Conservation (phyloP, 805 yeast genomes). For the Yarrowia hollandica region DNA sequence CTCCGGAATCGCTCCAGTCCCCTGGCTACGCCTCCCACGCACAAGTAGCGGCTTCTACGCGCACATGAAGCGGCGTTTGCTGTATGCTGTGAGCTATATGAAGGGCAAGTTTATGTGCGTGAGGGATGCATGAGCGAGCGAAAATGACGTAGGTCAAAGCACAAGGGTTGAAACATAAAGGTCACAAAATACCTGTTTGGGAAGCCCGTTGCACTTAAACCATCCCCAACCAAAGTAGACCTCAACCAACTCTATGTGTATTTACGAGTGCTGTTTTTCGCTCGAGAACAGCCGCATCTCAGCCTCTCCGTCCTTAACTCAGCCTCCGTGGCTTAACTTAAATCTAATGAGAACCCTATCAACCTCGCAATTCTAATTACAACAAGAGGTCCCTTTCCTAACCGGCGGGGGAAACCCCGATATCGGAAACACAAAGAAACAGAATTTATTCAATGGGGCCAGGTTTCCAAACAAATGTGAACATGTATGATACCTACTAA, state of each 20-base stretch:
- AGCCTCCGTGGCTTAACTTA: constrained; percentile 2
- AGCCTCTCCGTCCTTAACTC: constrained; percentile 8
- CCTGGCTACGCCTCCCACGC: constrained; percentile 6
- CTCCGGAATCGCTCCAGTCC: background rate
- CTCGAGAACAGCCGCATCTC: constrained; percentile 15
- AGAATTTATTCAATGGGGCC: no score
- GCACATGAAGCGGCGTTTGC: constrained; percentile 16
- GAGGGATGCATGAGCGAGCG: background rate
- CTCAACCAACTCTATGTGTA: constrained; percentile 4
- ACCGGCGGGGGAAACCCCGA: constrained; percentile 27
- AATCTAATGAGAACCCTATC: background rate
- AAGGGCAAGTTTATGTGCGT: constrained; percentile 21
- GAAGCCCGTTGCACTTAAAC: background rate
- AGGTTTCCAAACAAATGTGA: no score
- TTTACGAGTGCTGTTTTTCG: background rate
- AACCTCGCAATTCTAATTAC: constrained; percentile 8
- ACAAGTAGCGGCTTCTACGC: constrained; percentile 17
- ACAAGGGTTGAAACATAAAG: no score
- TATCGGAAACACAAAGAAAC: background rate
- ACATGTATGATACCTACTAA: no score
- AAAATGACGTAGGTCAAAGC: background rate
- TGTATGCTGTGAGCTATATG: constrained; percentile 7
- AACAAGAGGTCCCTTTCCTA: background rate
- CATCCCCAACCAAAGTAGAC: background rate
- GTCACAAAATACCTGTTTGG: no score